Evolutionary conservation across 2,329 filamentous ascomycete genomes (phyloP), one percentile per base, ranked within the genome.

Genomic region (Calonectria montana): DNA sequence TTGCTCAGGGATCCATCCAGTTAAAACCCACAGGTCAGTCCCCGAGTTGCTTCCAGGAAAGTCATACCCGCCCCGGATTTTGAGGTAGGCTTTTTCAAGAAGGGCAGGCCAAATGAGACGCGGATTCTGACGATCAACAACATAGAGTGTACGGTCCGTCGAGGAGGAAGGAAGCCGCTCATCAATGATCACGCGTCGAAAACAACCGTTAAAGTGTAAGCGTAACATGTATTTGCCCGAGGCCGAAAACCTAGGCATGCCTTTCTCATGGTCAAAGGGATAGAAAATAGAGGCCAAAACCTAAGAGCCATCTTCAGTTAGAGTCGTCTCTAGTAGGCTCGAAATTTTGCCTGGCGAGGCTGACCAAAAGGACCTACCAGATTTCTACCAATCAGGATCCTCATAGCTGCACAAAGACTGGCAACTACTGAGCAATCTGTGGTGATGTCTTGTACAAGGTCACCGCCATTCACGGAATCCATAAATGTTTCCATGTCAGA

Each of bases 351-450:
- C 35, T 65, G 3, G 23, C 3, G 23, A 39, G 21, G 13, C 10
- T 16, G n/a, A 23, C 3, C 16, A 16, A 8, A 25, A 9, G 31
- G 29, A 79, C 85, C 74, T 86, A 95, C 94, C 82, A 92, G 91
- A 43, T 89, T 87, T 82, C 93, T 89, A 2, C 93, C 93, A 21
- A 91, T 91, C 73, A 92, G 89, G 10, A 92, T 88, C 47, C 92
- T 92, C 72, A 93, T 92, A 27, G 91, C 92, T 29, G 96, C 95
- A 81, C 96, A 98, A 7, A 99, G 88, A 81, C 97, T 98, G 18
- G 97, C 97, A 31, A 99, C 96, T 4, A 99, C 96, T 1, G 97
- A 98, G 81, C 97, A 99, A 82, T 99, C 97, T 0, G 96, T 97
- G 6, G 96, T 96, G 71, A 97, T 92, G 83, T 99, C 97, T 83